Conservation (phyloP, 1,284 basidiomycete species). For the Coniferiporia weirii region DNA sequence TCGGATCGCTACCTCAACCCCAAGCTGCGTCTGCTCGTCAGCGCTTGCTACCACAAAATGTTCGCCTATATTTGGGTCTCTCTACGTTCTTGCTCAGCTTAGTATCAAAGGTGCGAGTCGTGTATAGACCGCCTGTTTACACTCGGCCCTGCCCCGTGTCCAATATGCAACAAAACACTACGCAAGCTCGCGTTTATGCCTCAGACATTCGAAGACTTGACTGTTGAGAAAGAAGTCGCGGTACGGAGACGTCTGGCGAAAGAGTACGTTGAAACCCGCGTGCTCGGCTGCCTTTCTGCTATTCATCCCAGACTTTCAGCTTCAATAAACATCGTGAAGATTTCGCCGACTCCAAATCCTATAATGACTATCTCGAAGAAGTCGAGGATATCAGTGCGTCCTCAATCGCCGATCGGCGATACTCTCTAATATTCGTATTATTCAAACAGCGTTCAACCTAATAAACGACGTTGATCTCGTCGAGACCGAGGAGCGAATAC, state of each 20-base stretch:
- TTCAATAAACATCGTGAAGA: conserved; percentile 94
- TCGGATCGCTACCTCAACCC: conserved; percentile 96
- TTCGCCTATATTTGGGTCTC: conserved; percentile 30
- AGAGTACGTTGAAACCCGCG: conserved; percentile 57
- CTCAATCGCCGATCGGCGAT: conserved; percentile 5
- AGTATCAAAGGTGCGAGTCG: conserved; percentile 62
- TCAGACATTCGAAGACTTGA: conserved; percentile 96
- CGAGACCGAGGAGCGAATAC: conserved; percentile 81
- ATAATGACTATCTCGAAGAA: conserved; percentile 95
- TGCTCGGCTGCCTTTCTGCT: background rate
- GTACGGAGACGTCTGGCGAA: conserved; percentile 83
- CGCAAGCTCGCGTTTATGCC: conserved; percentile 92
- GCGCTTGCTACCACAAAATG: conserved; percentile 99
- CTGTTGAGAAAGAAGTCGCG: conserved; percentile 94
- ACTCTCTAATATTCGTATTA: conserved; percentile 8
- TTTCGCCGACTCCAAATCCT: conserved; percentile 76
- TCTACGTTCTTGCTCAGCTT: background rate
- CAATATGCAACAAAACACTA: conserved; percentile 85
- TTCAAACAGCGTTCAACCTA: conserved; percentile 80
- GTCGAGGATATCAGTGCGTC: conserved; percentile 90
- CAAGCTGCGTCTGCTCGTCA: conserved; percentile 89
- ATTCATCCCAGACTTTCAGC: conserved; percentile 5
- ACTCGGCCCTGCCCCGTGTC: conserved; percentile 94
- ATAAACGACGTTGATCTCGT: conserved; percentile 88
- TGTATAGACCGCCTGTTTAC: conserved; percentile 98